phyloP scores from a whole-genome alignment of 1,139 yeast genomes.

The Hansenula lynferdii region DNA sequence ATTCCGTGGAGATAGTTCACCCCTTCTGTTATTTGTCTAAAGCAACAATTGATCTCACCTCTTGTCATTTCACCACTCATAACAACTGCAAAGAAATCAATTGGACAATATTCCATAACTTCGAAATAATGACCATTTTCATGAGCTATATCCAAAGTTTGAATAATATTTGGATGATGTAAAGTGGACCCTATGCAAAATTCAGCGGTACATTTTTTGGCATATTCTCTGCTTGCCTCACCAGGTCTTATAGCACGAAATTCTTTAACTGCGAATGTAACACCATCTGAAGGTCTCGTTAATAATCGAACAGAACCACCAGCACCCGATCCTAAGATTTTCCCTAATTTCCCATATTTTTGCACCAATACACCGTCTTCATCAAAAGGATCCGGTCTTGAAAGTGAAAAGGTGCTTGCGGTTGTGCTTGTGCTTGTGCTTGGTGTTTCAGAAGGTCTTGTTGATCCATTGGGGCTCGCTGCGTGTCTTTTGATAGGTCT shows the following conservation, averaged over 20 bases:
- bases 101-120: slow-evolving; percentile 97
- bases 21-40: slow-evolving; percentile 82
- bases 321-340: slow-evolving; percentile 93
- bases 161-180: slow-evolving; percentile 90
- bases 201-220: slow-evolving; percentile 95
- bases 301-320: slow-evolving; percentile 94
- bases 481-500: slow-evolving; percentile 36
- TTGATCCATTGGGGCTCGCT: slow-evolving; percentile 7
- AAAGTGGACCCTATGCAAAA: slow-evolving; percentile 95
- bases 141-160: slow-evolving; percentile 87
- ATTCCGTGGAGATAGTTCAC: slow-evolving; percentile 77
- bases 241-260: slow-evolving; percentile 82
- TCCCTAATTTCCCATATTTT: slow-evolving; percentile 87
- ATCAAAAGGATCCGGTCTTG: slow-evolving; percentile 34
- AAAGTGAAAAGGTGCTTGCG: slow-evolving; percentile 22
- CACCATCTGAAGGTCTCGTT: slow-evolving; percentile 73
- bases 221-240: slow-evolving; percentile 84
- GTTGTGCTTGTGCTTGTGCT: slow-evolving; percentile 17
- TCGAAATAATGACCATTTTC: slow-evolving; percentile 86
- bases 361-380: slow-evolving; percentile 66
- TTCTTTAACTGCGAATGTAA: slow-evolving; percentile 94
- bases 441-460: not conserved
- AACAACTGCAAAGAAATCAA: slow-evolving; percentile 94
- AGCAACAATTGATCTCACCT: slow-evolving; percentile 82
- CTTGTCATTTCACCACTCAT: slow-evolving; percentile 94